phyloP scores from a whole-genome alignment of 2,329 filamentous ascomycete genomes.

The Penicillium sp. region DNA sequence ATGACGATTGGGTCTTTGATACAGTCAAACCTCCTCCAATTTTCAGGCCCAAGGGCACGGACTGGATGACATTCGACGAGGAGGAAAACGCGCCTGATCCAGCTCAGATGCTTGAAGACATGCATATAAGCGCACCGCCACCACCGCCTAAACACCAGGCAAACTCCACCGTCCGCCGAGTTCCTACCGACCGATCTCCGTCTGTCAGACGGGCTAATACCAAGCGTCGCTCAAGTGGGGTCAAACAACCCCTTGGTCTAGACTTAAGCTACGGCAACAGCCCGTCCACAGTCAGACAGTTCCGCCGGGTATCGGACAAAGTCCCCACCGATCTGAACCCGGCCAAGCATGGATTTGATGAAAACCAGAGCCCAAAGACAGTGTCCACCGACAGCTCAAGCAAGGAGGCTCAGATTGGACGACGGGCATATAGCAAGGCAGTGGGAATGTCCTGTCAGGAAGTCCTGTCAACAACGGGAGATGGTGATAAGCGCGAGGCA shows the following conservation, averaged over 20 bases:
- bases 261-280: conserved; percentile 94
- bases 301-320: conserved; percentile 79
- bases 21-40: conserved; percentile 72
- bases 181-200: conserved; percentile 46
- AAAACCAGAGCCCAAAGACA: conserved; percentile 40
- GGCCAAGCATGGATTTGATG: conserved; percentile 34
- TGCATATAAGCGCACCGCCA: conserved; percentile 45
- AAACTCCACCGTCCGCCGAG: conserved; percentile 54
- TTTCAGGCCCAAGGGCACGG: conserved; percentile 56
- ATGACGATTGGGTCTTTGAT: conserved; percentile 94
- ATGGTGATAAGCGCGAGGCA: conserved; percentile 73
- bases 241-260: conserved; percentile 77
- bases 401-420: conserved; percentile 81
- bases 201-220: conserved; percentile 39
- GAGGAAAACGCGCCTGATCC: conserved; percentile 26
- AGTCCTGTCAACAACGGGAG: conserved; percentile 73
- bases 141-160: conserved; percentile 52
- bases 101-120: conserved; percentile 39
- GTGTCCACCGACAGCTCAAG: conserved; percentile 43
- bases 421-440: conserved; percentile 75
- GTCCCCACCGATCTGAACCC: conserved; percentile 35
- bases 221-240: conserved; percentile 47
- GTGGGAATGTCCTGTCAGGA: conserved; percentile 82
- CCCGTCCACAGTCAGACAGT: conserved; percentile 86
- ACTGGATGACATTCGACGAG: conserved; percentile 34